phyloP scores from a whole-genome alignment of 352 stramenopile genomes.

The Aphanomyces astaci region DNA sequence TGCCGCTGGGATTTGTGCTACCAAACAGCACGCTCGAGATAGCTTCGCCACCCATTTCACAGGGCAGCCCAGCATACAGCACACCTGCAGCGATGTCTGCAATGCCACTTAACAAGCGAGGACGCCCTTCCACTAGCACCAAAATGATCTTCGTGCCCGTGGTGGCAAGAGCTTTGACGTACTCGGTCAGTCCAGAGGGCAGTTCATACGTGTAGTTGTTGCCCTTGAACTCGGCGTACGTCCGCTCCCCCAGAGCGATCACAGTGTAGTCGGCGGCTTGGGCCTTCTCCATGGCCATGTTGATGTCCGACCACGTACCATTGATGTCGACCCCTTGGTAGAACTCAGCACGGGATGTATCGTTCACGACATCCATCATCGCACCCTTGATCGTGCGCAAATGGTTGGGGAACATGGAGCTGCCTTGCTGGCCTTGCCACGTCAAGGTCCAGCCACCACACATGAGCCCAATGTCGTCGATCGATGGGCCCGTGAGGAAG shows the following conservation, averaged over 20 bases:
- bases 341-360: slow-evolving; percentile 19
- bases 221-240: slow-evolving; percentile 77
- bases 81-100: slow-evolving; percentile 54
- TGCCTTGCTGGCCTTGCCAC: slow-evolving; percentile 78
- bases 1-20: slow-evolving; percentile 68
- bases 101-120: slow-evolving; percentile 58
- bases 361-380: slow-evolving; percentile 28
- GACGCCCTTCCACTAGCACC: slow-evolving; percentile 67
- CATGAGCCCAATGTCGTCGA: slow-evolving; percentile 60
- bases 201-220: slow-evolving; percentile 38
- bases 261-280: slow-evolving; percentile 51
- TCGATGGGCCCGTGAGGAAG: slow-evolving; percentile 55
- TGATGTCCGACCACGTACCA: slow-evolving; percentile 49
- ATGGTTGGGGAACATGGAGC: slow-evolving; percentile 53
- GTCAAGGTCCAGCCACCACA: slow-evolving; percentile 75
- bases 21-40: slow-evolving; percentile 80
- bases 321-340: slow-evolving; percentile 45
- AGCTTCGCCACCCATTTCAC: slow-evolving; percentile 66
- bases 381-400: slow-evolving; percentile 51
- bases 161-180: slow-evolving; percentile 51
- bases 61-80: slow-evolving; percentile 69
- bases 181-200: slow-evolving; percentile 55
- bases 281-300: slow-evolving; percentile 45
- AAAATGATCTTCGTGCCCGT: slow-evolving; percentile 77
- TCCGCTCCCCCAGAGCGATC: slow-evolving; percentile 60